Conservation (phyloP, 352 stramenopile species). For the Pythium scleroteichum region DNA sequence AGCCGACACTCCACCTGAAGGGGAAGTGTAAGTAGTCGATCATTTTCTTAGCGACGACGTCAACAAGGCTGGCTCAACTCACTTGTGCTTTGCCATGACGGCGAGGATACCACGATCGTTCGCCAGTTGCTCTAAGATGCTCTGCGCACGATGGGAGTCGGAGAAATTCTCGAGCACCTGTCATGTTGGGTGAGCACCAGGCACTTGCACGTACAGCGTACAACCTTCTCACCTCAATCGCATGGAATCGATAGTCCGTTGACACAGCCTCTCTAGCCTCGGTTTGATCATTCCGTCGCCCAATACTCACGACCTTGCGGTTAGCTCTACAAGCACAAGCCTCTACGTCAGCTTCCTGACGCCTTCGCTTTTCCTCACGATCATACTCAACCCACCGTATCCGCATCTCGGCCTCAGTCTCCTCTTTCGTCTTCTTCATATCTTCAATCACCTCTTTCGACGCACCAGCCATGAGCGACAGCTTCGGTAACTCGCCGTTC, state of each 20-base stretch:
- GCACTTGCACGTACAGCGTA: not conserved
- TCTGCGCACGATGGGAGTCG: slow-evolving; percentile 51
- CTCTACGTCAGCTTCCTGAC: not conserved
- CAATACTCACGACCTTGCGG: slow-evolving; percentile 59
- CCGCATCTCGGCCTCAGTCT: slow-evolving; percentile 36
- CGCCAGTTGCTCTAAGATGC: slow-evolving; percentile 83
- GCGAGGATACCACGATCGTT: slow-evolving; percentile 87
- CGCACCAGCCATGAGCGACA: slow-evolving; percentile 54
- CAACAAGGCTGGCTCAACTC: slow-evolving; percentile 8
- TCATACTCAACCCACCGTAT: slow-evolving; percentile 26
- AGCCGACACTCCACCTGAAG: slow-evolving; percentile 81
- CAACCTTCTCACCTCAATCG: slow-evolving; percentile 46
- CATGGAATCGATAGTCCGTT: slow-evolving; percentile 69
- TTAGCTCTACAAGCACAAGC: slow-evolving; percentile 33
- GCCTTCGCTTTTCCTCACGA: not conserved
- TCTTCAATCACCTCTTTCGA: slow-evolving; percentile 44
- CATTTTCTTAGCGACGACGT: not conserved
- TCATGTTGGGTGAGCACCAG: not conserved
- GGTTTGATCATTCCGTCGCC: slow-evolving; percentile 43
- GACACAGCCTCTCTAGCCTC: slow-evolving; percentile 40
- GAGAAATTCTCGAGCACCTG: slow-evolving; percentile 59
- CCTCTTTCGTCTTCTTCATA: slow-evolving; percentile 51
- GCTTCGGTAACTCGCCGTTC: slow-evolving; percentile 1
- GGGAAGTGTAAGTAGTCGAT: not conserved
- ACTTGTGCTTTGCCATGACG: slow-evolving; percentile 90